Evolutionary conservation across 495 filamentous ascomycete species (phyloP), one percentile per base, ranked within the genome.

Genomic region (Glarea lozoyensis): DNA sequence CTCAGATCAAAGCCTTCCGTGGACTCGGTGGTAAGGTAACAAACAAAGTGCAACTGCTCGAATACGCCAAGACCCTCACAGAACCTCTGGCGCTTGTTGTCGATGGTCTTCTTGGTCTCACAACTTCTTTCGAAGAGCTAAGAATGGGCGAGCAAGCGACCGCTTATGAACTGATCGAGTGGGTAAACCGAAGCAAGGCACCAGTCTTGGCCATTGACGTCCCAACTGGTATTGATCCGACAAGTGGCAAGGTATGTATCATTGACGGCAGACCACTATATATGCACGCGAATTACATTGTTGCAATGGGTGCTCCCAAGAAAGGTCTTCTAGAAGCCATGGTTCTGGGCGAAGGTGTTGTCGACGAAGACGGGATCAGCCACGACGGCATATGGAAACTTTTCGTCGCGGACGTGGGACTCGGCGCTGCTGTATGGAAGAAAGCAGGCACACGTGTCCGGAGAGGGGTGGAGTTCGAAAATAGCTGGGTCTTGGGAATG

Each of bases 101-200:
- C 23, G 92, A 98, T 62, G 88, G 87, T 1, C 61, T 98, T 13
- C 74, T 98, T 2, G 86, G 86, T 15, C 79, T 88, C 40, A 84
- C 89, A 38, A 70, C 86, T 33, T 76, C 79, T 7, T 94, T 94
- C 52, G 86, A 94, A 29, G 84, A 89, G 41, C 68, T 94, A 20
- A 68, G 82, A 16, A 83, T 76, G 9, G 82, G 85, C 30, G 86
- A 94, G 48, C 86, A 89, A 57, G 83, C 79, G 0, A 79, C 78
- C 2, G 86, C 84, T 2, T 88, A 84, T 50, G 82, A 88, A 48
- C 72, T 93, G 43, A 86, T 93, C 46, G 76, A 81, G 29, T 94
- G 87, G 84, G 79, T 85, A 4, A 96, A 95, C 53, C 73, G 84
- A 37, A 82, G 76, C 60, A 84, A 85, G 49, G 76, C 84, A 2